Conservation (phyloP, 2,329 filamentous ascomycete species). For the Hymenoscyphus albidus region DNA sequence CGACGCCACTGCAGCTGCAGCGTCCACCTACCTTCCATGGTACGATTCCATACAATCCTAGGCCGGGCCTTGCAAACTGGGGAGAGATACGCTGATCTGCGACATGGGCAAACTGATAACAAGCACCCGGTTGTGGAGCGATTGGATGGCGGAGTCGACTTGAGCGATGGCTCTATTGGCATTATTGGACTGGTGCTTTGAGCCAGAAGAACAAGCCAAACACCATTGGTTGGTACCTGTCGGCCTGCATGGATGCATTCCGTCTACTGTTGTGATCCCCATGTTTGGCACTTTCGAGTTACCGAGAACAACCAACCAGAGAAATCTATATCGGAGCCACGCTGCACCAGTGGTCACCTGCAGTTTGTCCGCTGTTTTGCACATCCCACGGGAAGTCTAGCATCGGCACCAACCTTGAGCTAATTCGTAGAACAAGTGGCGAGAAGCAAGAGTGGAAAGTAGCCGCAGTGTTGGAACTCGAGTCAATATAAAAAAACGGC, state of each 20-base stretch:
- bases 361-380: background rate
- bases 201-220: background rate
- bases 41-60: slow-evolving; percentile 4
- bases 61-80: background rate
- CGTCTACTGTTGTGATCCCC: background rate
- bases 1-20: background rate
- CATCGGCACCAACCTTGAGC: background rate
- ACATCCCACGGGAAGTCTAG: background rate
- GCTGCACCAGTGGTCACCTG: background rate
- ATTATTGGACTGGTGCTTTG: background rate
- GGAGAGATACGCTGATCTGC: slow-evolving; percentile 1
- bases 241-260: background rate
- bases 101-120: background rate
- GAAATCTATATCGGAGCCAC: background rate
- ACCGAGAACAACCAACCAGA: background rate
- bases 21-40: slow-evolving; percentile 10
- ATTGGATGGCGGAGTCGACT: background rate
- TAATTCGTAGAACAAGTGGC: background rate
- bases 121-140: background rate
- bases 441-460: background rate
- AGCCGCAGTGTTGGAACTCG: background rate
- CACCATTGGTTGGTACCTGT: slow-evolving; percentile 11
- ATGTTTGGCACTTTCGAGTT: background rate
- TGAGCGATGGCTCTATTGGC: too few relatives aligned
- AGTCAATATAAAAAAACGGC: slow-evolving; percentile 1